Evolutionary conservation across 2,329 filamentous ascomycete genomes (phyloP).

Genomic region (Ascochyta fabae): DNA sequence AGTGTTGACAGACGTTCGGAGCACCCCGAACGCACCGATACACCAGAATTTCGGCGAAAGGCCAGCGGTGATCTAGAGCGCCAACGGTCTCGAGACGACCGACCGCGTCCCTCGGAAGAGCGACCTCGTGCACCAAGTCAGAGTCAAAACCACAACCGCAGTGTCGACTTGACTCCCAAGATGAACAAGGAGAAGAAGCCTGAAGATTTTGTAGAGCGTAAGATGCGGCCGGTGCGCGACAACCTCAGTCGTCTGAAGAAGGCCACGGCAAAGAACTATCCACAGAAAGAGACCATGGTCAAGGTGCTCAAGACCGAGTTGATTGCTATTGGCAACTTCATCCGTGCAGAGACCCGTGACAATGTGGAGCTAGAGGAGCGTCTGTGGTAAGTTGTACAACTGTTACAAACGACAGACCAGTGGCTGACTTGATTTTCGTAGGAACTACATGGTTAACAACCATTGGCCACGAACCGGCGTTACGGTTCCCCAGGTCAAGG

Average conservation of each 20-base stretch:
- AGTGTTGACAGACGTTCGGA: conserved; percentile 49
- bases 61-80: conserved; percentile 53
- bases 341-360: conserved; percentile 57
- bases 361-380: conserved; percentile 57
- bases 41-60: conserved; percentile 54
- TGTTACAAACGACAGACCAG: neutral
- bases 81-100: conserved; percentile 43
- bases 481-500: conserved; percentile 41
- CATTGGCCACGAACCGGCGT: conserved; percentile 48
- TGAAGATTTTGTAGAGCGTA: conserved; percentile 59
- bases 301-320: conserved; percentile 67
- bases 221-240: conserved; percentile 65
- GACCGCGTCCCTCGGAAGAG: conserved; percentile 59
- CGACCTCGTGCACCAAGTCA: conserved; percentile 51
- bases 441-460: conserved; percentile 46
- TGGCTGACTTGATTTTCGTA: conserved; percentile 31
- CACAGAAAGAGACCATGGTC: conserved; percentile 67
- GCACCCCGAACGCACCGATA: conserved; percentile 46
- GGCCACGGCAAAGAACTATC: conserved; percentile 68
- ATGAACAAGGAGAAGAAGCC: conserved; percentile 36
- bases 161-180: conserved; percentile 38
- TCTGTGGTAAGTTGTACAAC: conserved; percentile 55
- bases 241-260: conserved; percentile 66
- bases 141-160: conserved; percentile 50
- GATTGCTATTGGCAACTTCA: conserved; percentile 67